Base-by-base conservation (phyloP, 2,329 filamentous ascomycete species). In the Botrytis fragariae region DNA sequence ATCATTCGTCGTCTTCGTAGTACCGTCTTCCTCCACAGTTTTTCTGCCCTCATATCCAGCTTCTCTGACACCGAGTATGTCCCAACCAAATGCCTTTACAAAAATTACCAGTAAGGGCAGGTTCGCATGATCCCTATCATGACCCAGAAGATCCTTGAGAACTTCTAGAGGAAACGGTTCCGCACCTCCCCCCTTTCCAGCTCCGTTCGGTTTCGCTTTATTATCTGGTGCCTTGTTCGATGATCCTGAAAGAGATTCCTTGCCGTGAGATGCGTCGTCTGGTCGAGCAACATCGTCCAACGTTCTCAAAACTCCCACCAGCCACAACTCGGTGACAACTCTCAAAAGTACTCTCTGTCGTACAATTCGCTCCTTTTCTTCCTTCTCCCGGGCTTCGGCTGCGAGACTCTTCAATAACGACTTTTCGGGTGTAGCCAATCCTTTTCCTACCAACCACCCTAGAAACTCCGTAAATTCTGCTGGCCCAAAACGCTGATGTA, bases 151-250 rank as follows among this genome's bases (percentile, higher is more conserved):
- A 81, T 99, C 97, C 84, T 99, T 99, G 59, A 99, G 85, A n/a
- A 98, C 95, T 82, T 99, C 96, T 32, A 99, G 86, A 5, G 97
- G 97, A 77, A 99, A 98, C 0, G 96, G 96, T 76, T 99, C 96
- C 2, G 93, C 88, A 74, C 92, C 90, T 59, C 87, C 89, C 42
- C 88, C 87, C 76, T 90, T 89, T 74, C 90, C 89, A 70, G 84
- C 83, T 37, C 86, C 86, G 57, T 83, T 81, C 16, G 85, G 80
- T 74, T 88, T 88, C 77, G 84, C 86, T 85, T 86, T 92, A 75
- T 84, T 82, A 78, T 88, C 89, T 64, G 85, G 88, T 10, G 86
- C 84, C 82, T 95, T 97, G 51, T 87, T 85, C 59, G 88, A 85
- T 3, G 85, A 85, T 44, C 74, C 75, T 35, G 77, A 76, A 29